Base-by-base conservation (phyloP, 2,329 filamentous ascomycete species). In the Aspergillus oerlinghausenensis region DNA sequence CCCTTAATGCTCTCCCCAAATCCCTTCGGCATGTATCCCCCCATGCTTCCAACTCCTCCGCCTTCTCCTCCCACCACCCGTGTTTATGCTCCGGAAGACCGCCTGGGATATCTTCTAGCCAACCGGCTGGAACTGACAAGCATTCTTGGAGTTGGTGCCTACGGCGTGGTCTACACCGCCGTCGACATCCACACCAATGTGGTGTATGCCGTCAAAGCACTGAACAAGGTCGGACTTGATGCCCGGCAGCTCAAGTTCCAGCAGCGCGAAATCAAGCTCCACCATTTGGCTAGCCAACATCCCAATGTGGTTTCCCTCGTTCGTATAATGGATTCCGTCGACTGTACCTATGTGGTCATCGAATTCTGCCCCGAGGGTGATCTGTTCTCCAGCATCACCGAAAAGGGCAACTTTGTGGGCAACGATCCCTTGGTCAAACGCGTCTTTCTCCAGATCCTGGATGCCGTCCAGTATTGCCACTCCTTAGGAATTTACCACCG, bases 331-430 rank as follows among this genome's bases (percentile, higher is more conserved):
- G 91, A 96, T 75, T 88, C 89, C 68, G 81, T 84, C 59, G 92
- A 97, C 74, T 97, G 92, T 82, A 95, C 92, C 62, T 97, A 91
- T 77, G 93, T 97, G 67, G 89, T 99, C 63, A 84, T 99, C 73
- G 94, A 99, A 75, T 97, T 92, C 75, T 97, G 93, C 79, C 91
- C 92, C 6, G 94, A 97, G 75, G 94, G 94, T 70, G 94, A 99
- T 73, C 79, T 99, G 63, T 99, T 99, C 78, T 88, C 89, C 74
- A 97, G 95, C 79, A 99, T 99, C 77, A 97, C 94, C 60, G 93
- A 97, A 76, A 86, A 89, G 69, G 90, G 92, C 72, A 90, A 90
- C 73, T 99, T 96, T 74, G 87, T 96, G 67, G 90, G 90, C 77
- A 92, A 96, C 79, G 93, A 97, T 79, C 83, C 85, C 68, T 83